These are phyloP conservation scores for Gossypium gossypioides DNA, from an alignment of 441 rosid genomes.

Conservation along the genomic window DNA sequence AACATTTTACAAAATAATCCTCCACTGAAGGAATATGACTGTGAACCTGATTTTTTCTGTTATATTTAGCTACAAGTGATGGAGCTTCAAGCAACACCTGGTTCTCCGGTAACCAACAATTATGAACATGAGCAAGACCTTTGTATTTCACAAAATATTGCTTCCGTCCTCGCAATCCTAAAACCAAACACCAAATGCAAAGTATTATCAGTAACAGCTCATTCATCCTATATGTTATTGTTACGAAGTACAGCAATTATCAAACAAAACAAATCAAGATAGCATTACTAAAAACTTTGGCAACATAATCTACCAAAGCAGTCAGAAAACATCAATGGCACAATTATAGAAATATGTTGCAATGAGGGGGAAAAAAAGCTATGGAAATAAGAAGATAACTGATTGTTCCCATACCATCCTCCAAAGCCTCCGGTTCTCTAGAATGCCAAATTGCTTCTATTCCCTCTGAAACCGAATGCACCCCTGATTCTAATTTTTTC, in stretches of 20 bases:
- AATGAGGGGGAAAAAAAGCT: neutral
- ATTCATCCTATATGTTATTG: neutral
- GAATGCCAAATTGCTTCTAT: slow-evolving; percentile 29
- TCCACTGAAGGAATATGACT: neutral
- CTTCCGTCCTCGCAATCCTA: slow-evolving; percentile 18
- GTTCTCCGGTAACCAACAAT: slow-evolving; percentile 25
- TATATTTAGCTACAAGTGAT: slow-evolving; percentile 33
- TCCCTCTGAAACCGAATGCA: slow-evolving; percentile 23
- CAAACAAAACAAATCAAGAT: neutral
- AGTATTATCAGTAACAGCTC: neutral
- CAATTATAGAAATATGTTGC: neutral
- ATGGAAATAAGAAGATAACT: neutral
- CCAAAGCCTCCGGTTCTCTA: slow-evolving; percentile 19
- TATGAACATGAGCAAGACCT: slow-evolving; percentile 36
- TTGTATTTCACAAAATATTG: slow-evolving; percentile 30
- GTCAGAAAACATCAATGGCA: neutral
- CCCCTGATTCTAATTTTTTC: slow-evolving; percentile 23
- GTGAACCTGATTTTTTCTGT: slow-evolving; percentile 32
- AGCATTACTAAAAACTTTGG: neutral
- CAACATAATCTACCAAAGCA: neutral
- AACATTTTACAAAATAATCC: neutral
- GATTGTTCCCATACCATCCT: slow-evolving; percentile 22
- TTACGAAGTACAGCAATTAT: neutral
- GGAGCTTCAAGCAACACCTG: slow-evolving; percentile 29
- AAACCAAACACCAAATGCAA: neutral